Conservation (phyloP, 352 stramenopile species). For the Pythium graminicola region DNA sequence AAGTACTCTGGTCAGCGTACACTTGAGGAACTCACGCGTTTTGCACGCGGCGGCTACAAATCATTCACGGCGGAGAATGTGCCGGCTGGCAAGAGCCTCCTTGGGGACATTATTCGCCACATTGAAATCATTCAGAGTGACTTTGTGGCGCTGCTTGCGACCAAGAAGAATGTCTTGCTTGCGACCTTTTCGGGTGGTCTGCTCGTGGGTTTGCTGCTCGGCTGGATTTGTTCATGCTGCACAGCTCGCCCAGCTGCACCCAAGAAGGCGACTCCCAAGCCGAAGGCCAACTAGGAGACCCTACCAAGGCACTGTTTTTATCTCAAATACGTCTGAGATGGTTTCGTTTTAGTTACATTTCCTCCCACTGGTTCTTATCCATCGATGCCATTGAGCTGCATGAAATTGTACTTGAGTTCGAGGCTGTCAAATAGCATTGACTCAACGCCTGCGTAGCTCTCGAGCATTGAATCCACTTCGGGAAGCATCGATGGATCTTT, state of each 20-base stretch:
- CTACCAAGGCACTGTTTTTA: too few relatives aligned
- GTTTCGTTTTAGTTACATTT: background rate
- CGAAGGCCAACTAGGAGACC: conserved; percentile 49
- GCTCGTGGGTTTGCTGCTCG: conserved; percentile 58
- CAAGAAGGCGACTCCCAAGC: conserved; percentile 26
- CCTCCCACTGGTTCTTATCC: background rate
- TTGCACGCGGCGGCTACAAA: conserved; percentile 60
- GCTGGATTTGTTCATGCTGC: conserved; percentile 67
- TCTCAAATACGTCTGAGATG: too few relatives aligned
- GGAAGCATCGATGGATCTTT: conserved; percentile 57
- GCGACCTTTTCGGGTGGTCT: conserved; percentile 64
- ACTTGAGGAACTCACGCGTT: conserved; percentile 48
- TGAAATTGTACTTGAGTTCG: conserved; percentile 80
- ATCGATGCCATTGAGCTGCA: conserved; percentile 30
- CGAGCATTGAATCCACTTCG: conserved; percentile 72
- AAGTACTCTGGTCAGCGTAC: conserved; percentile 62
- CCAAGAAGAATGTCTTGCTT: conserved; percentile 82
- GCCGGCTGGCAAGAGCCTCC: conserved; percentile 24
- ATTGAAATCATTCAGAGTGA: conserved; percentile 47
- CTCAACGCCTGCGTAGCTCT: conserved; percentile 68
- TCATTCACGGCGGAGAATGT: conserved; percentile 32
- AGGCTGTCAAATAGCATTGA: conserved; percentile 71
- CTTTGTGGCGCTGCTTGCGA: conserved; percentile 55
- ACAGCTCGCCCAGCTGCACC: conserved; percentile 34
- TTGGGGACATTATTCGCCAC: conserved; percentile 38